Base-by-base conservation (phyloP, 495 filamentous ascomycete species). In the Rhizodiscina lignyota region DNA sequence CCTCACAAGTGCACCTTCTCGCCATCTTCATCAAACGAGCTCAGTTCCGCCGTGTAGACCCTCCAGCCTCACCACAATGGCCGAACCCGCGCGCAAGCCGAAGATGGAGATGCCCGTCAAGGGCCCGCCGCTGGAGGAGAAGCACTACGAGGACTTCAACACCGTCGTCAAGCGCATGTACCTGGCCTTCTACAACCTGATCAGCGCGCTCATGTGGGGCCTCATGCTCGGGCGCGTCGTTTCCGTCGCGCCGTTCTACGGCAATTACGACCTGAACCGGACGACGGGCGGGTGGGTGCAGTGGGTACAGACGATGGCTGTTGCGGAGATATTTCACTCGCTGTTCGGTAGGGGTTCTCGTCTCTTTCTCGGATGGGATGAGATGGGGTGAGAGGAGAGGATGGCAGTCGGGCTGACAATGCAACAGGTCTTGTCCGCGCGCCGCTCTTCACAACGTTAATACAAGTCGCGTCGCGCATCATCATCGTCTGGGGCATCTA, bases 401-500 rank as follows among this genome's bases (percentile, higher is more conserved):
- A 15, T 19, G 26, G 26, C 27, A 41, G 15, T 2, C 17, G 4
- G 21, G 18, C n/a, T 24, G 13, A 10, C 16, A 17, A 10, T 2
- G 35, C 58, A 2, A 16, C 52, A 72, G 79, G 86, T 30, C 51
- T 94, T 42, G 83, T 94, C 37, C 78, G 85, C 43, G 77, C 85
- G 5, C 83, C 86, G 0, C 43, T 94, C 54, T 44, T 72, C 40
- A 96, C 87, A 2, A 94, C 87, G 6, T 53, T 65, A n/a, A 79
- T 93, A 67, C 87, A 96, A 56, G 84, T 94, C 30, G 66, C 77
- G 13, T 74, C 66, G 32, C 80, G 87, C 8, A 62, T 93, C 38
- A 66, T 92, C 30, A 72, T 96, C 30, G 74, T 92, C 32, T 92
- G 83, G 83, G 76, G 70, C 18, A 62, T 96, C 32, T 66, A 77